A percentile compares a stretch with the other conserved stretches of the same genome.
These are phyloP conservation scores for Emergomyces pasteurianus DNA, from an alignment of 2,329 filamentous ascomycete genomes.

Conservation along the genomic window DNA sequence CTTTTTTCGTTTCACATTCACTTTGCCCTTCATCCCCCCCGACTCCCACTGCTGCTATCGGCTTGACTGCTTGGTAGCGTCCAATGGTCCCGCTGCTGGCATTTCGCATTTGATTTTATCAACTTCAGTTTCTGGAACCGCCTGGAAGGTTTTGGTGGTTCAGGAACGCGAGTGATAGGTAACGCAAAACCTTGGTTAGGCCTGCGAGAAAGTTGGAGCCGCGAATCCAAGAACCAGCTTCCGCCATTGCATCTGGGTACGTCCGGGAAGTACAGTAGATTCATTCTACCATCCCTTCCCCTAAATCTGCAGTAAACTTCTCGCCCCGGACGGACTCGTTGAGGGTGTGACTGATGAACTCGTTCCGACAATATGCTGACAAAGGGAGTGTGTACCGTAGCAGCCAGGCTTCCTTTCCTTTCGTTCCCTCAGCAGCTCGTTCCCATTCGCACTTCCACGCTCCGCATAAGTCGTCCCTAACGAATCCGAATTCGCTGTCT, in stretches of 20 bases:
- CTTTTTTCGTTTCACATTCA: background rate
- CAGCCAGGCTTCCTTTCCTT: background rate
- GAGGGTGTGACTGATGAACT: background rate
- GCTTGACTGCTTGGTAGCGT: background rate
- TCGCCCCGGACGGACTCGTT: background rate
- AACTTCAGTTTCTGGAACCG: background rate
- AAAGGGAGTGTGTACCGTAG: background rate
- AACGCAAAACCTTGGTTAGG: conserved; percentile 1
- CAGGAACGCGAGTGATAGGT: background rate
- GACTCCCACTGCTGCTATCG: background rate
- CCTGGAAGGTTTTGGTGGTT: background rate
- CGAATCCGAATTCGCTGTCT: background rate
- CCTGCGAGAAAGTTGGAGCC: background rate
- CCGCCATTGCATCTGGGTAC: background rate
- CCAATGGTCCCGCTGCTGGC: background rate
- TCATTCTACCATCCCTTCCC: background rate
- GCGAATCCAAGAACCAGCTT: background rate
- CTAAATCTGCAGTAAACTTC: background rate
- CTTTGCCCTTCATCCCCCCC: background rate
- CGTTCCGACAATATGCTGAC: background rate
- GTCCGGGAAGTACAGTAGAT: background rate
- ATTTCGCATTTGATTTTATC: background rate
- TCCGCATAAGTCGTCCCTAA: background rate
- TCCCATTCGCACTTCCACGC: background rate
- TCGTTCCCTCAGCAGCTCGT: background rate